Base-by-base conservation (phyloP, 1,139 yeast genomes). In the Candida dubliniensis region DNA sequence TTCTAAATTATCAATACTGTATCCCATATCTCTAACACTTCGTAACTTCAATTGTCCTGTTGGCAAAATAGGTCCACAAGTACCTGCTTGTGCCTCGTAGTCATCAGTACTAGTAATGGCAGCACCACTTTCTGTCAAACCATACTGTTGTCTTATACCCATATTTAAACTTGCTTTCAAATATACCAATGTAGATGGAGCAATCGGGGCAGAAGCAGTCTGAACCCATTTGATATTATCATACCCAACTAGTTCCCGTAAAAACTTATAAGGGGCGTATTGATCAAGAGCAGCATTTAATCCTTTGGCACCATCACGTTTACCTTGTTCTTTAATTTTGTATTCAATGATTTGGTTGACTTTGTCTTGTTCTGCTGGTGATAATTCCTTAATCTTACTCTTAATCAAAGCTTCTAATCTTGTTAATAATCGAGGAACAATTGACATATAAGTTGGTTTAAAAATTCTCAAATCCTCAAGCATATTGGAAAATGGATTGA, bases 341-440 rank as follows among this genome's bases (percentile, higher is more conserved):
- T 58, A 59, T 7, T 56, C 51, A 37, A 68, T 59, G 30, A 58
- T 57, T 26, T 54, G 42, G 18, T 53, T 40, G 32, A 55, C 42
- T 35, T 48, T 43, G 48, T 26, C 47, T 46, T 44, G 58, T 33
- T 55, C 58, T 51, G 42, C 43, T 52, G 47, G 33, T 41, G 51
- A 44, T 32, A 39, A 56, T 14, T 33, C 64, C 56, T 58, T 45
- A 7, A 71, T 60, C 30, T 63, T 63, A 25, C 47, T 57, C 56
- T 70, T 77, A 53, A 73, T 63, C 27, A 71, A 76, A 40, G 73
- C 72, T 42, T 65, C 69, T 30, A 67, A 43, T 44, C 61, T 60
- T 35, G 68, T 64, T 31, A 67, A 57, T 12, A 67, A 47, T 26
- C 72, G 48, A 3, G 73, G 72, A 18, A 68, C 73, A 42, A 64